phyloP scores from a whole-genome alignment of 1,284 basidiomycete genomes.

The Caloboletus inedulis region DNA sequence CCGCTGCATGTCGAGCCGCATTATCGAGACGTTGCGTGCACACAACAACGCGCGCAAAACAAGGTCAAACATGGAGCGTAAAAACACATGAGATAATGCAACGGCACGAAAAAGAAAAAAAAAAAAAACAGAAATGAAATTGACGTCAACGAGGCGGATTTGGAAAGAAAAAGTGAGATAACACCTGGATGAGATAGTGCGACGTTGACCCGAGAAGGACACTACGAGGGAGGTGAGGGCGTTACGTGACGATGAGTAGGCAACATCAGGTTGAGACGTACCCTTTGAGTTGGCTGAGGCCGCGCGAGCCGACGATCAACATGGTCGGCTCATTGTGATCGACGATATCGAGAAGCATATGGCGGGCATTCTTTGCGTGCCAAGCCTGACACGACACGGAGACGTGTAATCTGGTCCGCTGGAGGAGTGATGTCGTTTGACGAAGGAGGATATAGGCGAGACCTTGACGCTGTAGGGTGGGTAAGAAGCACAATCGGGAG shows the following conservation, averaged over 20 bases:
- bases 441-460: slow-evolving; percentile 83
- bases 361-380: slow-evolving; percentile 91
- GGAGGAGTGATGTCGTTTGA: slow-evolving; percentile 85
- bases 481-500: slow-evolving; percentile 8
- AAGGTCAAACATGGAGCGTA: background rate
- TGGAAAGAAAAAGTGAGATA: slow-evolving; percentile 12
- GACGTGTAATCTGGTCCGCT: slow-evolving; percentile 86
- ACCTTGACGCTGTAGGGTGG: slow-evolving; percentile 68
- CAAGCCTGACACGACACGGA: slow-evolving; percentile 90
- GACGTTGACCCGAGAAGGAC: slow-evolving; percentile 96
- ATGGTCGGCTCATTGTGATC: slow-evolving; percentile 90
- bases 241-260: background rate
- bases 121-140: background rate
- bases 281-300: slow-evolving; percentile 88
- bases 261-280: slow-evolving; percentile 34
- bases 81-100: background rate
- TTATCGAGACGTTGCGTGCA: background rate
- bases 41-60: background rate
- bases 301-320: slow-evolving; percentile 94
- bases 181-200: slow-evolving; percentile 89
- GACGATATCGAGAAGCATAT: slow-evolving; percentile 92
- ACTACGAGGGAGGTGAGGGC: slow-evolving; percentile 39
- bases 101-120: no score
- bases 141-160: slow-evolving; percentile 2
- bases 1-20: slow-evolving; percentile 46